Conservation (phyloP, 768 basidiomycete genomes). For the Tephrocybe sp. region DNA sequence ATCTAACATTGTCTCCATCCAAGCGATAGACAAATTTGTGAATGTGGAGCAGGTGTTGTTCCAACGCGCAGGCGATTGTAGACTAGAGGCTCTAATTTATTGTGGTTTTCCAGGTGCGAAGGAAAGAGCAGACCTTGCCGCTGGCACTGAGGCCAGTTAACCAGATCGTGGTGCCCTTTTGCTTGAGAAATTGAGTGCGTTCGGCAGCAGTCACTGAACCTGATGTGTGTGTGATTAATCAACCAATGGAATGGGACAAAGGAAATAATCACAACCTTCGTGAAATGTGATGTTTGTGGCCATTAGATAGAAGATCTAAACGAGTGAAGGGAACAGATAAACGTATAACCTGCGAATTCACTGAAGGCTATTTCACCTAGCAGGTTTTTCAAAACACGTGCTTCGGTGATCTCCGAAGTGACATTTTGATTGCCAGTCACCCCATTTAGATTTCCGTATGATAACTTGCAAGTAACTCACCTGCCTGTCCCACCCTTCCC, state of each 20-base stretch:
- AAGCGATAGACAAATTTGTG: constrained; percentile 87
- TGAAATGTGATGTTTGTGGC: constrained; percentile 62
- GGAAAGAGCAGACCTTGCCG: constrained; percentile 67
- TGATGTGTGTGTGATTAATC: constrained; percentile 26
- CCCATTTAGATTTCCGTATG: no score
- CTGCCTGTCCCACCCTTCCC: no score
- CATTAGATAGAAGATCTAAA: constrained; percentile 24
- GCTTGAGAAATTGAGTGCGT: constrained; percentile 65
- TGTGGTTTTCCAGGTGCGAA: background rate
- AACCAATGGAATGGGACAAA: background rate
- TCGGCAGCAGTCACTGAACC: constrained; percentile 73
- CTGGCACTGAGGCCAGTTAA: constrained; percentile 94
- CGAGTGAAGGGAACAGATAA: background rate
- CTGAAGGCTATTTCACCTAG: no score
- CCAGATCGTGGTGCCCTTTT: constrained; percentile 94
- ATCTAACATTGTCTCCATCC: constrained; percentile 95
- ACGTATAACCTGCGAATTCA: no score
- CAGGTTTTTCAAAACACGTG: no score
- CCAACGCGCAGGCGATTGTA: constrained; percentile 94
- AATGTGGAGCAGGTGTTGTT: constrained; percentile 90
- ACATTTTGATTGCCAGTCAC: no score
- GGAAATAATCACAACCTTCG: constrained; percentile 15
- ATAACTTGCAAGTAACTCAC: no score
- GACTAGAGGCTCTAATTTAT: constrained; percentile 51
- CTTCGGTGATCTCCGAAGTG: no score